These are phyloP conservation scores for Quercus suber DNA, from an alignment of 306 rosid genomes.

Conservation along the genomic window DNA sequence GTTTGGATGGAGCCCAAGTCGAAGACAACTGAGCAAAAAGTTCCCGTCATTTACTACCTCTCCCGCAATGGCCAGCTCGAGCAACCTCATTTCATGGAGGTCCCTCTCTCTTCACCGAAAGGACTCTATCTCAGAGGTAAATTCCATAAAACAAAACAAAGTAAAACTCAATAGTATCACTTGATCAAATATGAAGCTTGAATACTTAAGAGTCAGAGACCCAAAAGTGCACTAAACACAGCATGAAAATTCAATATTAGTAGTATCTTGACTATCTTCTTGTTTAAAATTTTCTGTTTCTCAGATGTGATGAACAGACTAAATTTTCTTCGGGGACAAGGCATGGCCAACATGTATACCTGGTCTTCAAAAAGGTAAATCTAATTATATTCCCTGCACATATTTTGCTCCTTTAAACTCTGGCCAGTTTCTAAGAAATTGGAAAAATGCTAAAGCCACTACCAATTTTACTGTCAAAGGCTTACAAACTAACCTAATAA, in stretches of 20 bases:
- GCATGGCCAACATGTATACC: constrained; percentile 46
- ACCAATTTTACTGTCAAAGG: too few relatives aligned
- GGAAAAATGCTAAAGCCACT: too few relatives aligned
- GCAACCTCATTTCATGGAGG: constrained; percentile 76
- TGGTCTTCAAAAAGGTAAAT: constrained; percentile 62
- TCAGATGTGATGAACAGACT: constrained; percentile 58
- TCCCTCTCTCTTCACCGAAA: constrained; percentile 52
- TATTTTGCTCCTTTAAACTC: not conserved
- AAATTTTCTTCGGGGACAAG: constrained; percentile 53
- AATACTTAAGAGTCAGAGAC: not conserved
- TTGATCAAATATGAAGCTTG: too few relatives aligned
- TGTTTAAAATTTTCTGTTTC: not conserved
- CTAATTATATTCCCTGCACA: not conserved
- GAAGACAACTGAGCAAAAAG: constrained; percentile 21
- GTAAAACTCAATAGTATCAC: too few relatives aligned
- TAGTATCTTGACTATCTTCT: not conserved
- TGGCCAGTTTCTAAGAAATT: not conserved
- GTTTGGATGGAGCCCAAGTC: constrained; percentile 25
- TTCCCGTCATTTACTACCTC: constrained; percentile 58
- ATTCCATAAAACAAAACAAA: not conserved
- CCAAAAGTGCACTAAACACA: not conserved
- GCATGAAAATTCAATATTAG: not conserved
- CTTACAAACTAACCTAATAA: too few relatives aligned
- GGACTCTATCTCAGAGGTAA: constrained; percentile 55
- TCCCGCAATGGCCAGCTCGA: constrained; percentile 59